Base-by-base conservation (phyloP, 2,329 filamentous ascomycete species). In the Nemania sp. region DNA sequence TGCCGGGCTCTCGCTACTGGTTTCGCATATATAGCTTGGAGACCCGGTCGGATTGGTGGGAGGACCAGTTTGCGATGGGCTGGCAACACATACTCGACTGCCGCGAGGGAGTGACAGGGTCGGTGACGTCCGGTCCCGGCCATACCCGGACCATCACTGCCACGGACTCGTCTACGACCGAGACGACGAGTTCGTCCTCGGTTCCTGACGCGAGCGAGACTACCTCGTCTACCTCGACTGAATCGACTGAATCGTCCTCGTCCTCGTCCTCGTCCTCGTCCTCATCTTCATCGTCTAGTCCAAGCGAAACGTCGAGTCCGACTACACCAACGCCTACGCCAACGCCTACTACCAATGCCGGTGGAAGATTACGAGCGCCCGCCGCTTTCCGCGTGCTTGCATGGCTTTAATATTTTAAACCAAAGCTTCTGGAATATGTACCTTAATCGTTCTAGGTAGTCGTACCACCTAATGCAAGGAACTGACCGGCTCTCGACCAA, bases 11-110 rank as follows among this genome's bases (percentile, higher is more conserved):
- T 2, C 62, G 57, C 6, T 71, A 73, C 52, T 56, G 17, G 29
- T 74, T 73, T 43, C 29, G n/a, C 20, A 61, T 65, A 43, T 69
- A 71, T 45, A 59, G 65, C 35, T 64, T 74, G 15, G 45, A 39
- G 15, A 60, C 47, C 15, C 61, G 64, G 32, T 67, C 67, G 1
- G 52, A 60, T 35, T 74, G 63, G 53, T 74, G 71, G 71, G 62
- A 67, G 47, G 57, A 56, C 3, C 65, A 63, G 3, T 74, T 66
- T 61, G 60, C 63, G 1, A 59, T 63, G 42, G 72, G 72, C 18
- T 73, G 68, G 68, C 53, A 69, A 20, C 68, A 45, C 12, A 18
- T 60, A n/a, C 55, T 46, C 3, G 43, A 59, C 32, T 65, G 59
- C 11, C 40, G 57, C 18, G n/a, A 32, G 1, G 43, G 15, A 10